Percentiles rank a stretch among this genome's conserved stretches.
phyloP scores from a whole-genome alignment of 116 monocot genomes.

The Phalaenopsis hybrid region DNA sequence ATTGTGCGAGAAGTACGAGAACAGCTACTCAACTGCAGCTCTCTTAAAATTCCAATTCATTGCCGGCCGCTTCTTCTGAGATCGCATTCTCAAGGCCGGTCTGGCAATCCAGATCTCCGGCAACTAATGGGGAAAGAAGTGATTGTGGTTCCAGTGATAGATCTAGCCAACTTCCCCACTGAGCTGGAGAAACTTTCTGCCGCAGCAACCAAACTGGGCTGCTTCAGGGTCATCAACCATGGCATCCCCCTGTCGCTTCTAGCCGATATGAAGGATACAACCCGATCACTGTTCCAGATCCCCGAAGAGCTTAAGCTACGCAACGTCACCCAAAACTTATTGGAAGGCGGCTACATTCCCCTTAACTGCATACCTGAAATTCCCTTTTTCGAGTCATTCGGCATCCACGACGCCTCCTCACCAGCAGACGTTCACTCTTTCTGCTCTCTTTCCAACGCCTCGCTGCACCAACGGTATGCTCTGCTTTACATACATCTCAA shows the following conservation, averaged over 20 bases:
- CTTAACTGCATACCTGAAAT: constrained; percentile 20
- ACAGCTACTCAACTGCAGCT: too few species aligned
- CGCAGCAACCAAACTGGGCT: too few species aligned
- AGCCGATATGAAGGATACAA: constrained; percentile 40
- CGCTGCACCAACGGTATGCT: constrained; percentile 23
- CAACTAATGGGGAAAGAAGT: constrained; percentile 5
- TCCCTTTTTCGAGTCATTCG: constrained; percentile 40
- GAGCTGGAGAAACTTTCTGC: constrained; percentile 16
- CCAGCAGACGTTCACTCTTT: constrained; percentile 37
- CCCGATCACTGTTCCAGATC: constrained; percentile 32
- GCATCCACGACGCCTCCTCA: constrained; percentile 41
- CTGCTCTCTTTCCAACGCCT: constrained; percentile 31
- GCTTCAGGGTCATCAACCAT: too few species aligned
- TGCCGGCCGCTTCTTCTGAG: too few species aligned
- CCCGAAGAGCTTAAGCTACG: constrained; percentile 37
- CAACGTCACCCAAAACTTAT: constrained; percentile 14
- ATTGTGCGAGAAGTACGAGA: too few species aligned
- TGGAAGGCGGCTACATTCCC: constrained; percentile 14
- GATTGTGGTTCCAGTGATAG: constrained; percentile 19
- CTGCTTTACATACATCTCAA: not conserved
- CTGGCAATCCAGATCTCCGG: not conserved
- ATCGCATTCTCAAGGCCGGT: too few species aligned
- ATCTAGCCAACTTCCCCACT: constrained; percentile 10
- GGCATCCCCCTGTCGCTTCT: constrained; percentile 16
- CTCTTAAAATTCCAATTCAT: too few species aligned